Evolutionary conservation across 768 basidiomycete genomes (phyloP), one percentile per base, ranked within the genome.

Genomic region (Rhizopogon salebrosus): DNA sequence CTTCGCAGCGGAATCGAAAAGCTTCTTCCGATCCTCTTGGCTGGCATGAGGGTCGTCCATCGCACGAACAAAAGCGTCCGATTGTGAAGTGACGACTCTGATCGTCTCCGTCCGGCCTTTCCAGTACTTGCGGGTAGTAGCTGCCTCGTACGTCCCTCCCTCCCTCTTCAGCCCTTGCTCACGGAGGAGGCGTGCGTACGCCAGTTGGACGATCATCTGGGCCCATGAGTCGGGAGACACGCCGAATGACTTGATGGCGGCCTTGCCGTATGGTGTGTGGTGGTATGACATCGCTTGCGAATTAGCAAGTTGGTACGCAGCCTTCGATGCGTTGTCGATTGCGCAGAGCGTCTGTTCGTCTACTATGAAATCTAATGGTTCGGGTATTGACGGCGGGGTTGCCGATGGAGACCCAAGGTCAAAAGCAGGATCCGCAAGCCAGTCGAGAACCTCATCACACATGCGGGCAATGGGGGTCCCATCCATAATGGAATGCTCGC

Each of bases 91-190:
- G 13, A 92, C 86, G 46, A 92, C 85, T 5, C 95, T 78, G 54
- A 98, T 92, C n/a, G 91, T 86, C 72, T 98, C 95, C 23, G 95
- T 98, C 42, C 95, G 79, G 13, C 95, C 95, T 63, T 93, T 89
- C 70, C 79, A 78, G 70, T 89, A 97, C 65, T 80, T 82, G 29
- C 95, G 78, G n/a, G 92, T 94, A 55, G 89, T 85, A 31, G 93
- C 93, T 52, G 92, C 88, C 70, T 98, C 95, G 65, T 98, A 98
- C n/a, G 92, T 93, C 4, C 81, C 90, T 3, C 89, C 92, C 37
- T 77, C 74, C 20, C 45, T 46, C 1, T 34, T 46, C 45, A 46
- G 45, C 31, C 45, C 31, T 1, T 4, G 31, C 16, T 20, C 31
- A 34, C 45, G 45, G 27, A 85, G 70, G 31, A 92, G 76, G 1